Evolutionary conservation across 1,284 basidiomycete species (phyloP), one percentile per base, ranked within the genome.

Genomic region (Ustilago crameri): DNA sequence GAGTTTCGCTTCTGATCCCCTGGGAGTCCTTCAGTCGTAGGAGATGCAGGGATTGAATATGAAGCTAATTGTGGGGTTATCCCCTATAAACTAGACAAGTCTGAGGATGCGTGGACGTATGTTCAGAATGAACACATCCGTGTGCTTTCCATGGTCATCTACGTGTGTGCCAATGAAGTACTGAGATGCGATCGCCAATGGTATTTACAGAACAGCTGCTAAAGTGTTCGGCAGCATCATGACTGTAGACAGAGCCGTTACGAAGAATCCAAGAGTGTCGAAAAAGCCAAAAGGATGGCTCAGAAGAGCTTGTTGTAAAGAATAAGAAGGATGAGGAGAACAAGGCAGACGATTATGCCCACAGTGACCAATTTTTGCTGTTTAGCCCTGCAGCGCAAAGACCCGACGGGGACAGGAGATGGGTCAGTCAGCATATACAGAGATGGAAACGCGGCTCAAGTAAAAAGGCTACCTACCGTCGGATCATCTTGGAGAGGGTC

Each of bases 401-500:
- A 18, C 15, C n/a, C 10, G 3, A 10, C 22, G 27, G 45, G 27
- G 41, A 9, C 23, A 41, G 15, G 35, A 14, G 9, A 41, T 7
- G 20, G 26, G 46, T 48, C 41, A 58, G 42, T 40, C 20, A 40
- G 17, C 44, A 14, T 30, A 5, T n/a, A 14, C 35, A 0, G 37
- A 23, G 27, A 30, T 8, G 20, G 7, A 51, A 17, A 18, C 7
- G 30, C 14, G 9, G 7, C 24, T 43, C 5, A 22, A 9, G 24
- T 20, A 5, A n/a, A 44, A 37, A 37, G 17, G 20, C 1, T 34
- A 82, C 86, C 79, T 76, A 88, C 88, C 86, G 86, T 77, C 86
- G 85, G 53, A 89, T 87, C 88, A 89, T 89, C 79, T 86, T 86
- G 76, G 87, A 87, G 35, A 89, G 80, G 10, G 88, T 89, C 37